A percentile compares a stretch with the other conserved stretches of the same genome.
Conservation (phyloP, 1,139 yeast species). For the Blastobotrys ciferrii region DNA sequence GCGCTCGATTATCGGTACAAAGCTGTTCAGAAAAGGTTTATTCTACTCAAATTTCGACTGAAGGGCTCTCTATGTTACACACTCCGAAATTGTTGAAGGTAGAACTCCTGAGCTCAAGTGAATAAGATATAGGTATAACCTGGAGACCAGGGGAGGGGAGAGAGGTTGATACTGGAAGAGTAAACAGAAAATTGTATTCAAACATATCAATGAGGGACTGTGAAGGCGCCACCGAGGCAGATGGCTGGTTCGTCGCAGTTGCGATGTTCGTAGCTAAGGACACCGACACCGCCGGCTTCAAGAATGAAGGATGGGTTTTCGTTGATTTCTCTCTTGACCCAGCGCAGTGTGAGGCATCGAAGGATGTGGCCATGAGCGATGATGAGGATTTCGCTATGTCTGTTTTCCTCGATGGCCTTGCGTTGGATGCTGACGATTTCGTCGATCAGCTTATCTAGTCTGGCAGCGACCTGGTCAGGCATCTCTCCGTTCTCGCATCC, state of each 20-base stretch:
- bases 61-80: no score
- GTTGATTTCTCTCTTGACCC: conserved; percentile 63
- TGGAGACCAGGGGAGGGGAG: no score
- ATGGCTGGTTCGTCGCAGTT: conserved; percentile 84
- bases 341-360: conserved; percentile 83
- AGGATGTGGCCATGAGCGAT: conserved; percentile 93
- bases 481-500: conserved; percentile 92
- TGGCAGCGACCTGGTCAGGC: conserved; percentile 57
- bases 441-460: conserved; percentile 68
- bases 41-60: no score
- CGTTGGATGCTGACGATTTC: conserved; percentile 63
- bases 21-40: no score
- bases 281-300: conserved; percentile 96
- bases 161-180: no score
- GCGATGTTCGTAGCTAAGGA: conserved; percentile 83
- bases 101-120: no score
- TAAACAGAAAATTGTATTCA: no score
- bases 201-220: conserved; percentile 48
- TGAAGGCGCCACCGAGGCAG: conserved; percentile 65
- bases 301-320: conserved; percentile 75
- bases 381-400: conserved; percentile 69
- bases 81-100: no score
- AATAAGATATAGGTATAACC: no score
- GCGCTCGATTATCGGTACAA: no score
- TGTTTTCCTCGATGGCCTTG: conserved; percentile 52